A percentile compares a stretch with the other conserved stretches of the same genome.
Evolutionary conservation across 179 eudicot genomes (phyloP).

Genomic region (Monotropa hypopitys): DNA sequence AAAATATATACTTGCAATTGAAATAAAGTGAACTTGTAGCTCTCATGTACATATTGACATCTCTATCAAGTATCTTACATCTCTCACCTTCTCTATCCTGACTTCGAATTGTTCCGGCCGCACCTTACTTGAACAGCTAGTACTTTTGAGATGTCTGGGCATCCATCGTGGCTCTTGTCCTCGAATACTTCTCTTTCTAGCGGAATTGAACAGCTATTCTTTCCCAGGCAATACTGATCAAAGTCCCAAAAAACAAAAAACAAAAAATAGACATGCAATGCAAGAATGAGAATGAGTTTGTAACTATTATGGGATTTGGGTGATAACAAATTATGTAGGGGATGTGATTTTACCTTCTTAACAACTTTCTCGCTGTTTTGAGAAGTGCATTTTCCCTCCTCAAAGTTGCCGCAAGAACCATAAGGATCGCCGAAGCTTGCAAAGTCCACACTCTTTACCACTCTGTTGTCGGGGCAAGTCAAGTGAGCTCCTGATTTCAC

Average conservation of each 20-base stretch:
- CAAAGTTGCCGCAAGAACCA: slow-evolving; percentile 49
- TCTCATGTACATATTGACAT: not conserved
- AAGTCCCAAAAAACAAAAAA: not conserved
- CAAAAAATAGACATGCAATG: not conserved
- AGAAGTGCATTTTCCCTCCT: slow-evolving; percentile 32
- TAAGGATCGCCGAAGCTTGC: slow-evolving; percentile 67
- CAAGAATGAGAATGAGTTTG: not conserved
- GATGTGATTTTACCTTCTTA: slow-evolving; percentile 29
- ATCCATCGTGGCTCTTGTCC: slow-evolving; percentile 16
- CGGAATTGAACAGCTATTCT: slow-evolving; percentile 42
- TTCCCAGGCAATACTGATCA: slow-evolving; percentile 52
- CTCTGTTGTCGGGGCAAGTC: slow-evolving; percentile 36
- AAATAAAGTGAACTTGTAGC: not conserved
- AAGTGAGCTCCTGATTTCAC: slow-evolving; percentile 30
- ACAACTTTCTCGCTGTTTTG: slow-evolving; percentile 25
- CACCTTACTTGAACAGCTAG: slow-evolving; percentile 66
- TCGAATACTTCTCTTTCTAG: slow-evolving; percentile 29
- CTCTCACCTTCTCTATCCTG: not conserved
- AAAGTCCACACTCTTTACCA: slow-evolving; percentile 39
- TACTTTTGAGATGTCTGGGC: slow-evolving; percentile 34
- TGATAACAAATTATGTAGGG: not conserved
- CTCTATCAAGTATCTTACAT: not conserved
- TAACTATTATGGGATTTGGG: not conserved
- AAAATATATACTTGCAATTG: not conserved
- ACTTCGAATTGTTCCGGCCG: slow-evolving; percentile 7